Evolutionary conservation across 345 rosid species (phyloP).

Genomic region (Mercurialis annua): DNA sequence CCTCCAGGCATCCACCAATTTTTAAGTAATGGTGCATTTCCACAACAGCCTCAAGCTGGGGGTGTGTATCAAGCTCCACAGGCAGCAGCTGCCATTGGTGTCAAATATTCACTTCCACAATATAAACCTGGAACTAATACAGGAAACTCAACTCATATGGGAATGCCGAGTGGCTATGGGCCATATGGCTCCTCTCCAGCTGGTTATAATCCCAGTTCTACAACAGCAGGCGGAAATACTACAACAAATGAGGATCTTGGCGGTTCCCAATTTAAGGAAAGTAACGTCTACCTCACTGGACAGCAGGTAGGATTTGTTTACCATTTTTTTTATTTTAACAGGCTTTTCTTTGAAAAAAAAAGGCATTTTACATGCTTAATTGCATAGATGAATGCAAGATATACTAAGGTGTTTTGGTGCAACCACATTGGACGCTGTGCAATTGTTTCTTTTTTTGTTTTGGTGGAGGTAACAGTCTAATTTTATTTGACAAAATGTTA

Average conservation of each 20-base stretch:
- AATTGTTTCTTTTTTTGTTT: background rate
- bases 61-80: conserved; percentile 66
- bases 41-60: conserved; percentile 82
- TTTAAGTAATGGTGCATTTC: conserved; percentile 71
- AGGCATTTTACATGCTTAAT: background rate
- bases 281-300: conserved; percentile 60
- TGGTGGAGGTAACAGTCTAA: background rate
- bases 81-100: conserved; percentile 58
- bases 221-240: conserved; percentile 64
- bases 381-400: background rate
- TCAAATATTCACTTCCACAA: conserved; percentile 74
- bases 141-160: conserved; percentile 63
- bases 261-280: conserved; percentile 76
- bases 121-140: conserved; percentile 73
- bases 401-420: background rate
- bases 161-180: conserved; percentile 75
- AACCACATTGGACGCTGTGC: background rate
- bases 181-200: conserved; percentile 75
- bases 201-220: conserved; percentile 66
- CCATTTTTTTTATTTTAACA: background rate
- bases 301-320: conserved; percentile 56
- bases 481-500: too few species aligned
- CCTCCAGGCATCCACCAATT: conserved; percentile 74
- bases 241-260: conserved; percentile 67
- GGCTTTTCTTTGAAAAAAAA: too few species aligned